Evolutionary conservation across 805 yeast species (phyloP).

Genomic region (Middelhovenomyces tepae): DNA sequence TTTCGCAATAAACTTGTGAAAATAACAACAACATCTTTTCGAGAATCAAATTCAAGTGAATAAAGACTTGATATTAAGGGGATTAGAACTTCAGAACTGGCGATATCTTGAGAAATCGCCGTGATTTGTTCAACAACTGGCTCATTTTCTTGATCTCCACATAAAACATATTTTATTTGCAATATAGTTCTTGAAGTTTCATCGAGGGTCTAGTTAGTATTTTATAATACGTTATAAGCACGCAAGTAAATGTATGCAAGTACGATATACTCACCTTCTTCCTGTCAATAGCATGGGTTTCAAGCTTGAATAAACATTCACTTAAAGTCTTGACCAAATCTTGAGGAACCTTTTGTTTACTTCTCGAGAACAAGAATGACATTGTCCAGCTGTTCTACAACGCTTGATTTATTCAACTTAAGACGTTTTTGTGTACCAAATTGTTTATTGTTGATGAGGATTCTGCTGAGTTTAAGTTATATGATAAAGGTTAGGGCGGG

Average conservation of each 20-base stretch:
- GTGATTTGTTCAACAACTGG: constrained; percentile 67
- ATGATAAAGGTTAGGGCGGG: no score
- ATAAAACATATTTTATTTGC: constrained; percentile 56
- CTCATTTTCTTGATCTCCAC: constrained; percentile 51
- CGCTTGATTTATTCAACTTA: no score
- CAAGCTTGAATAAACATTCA: constrained; percentile 56
- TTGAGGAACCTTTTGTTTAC: constrained; percentile 76
- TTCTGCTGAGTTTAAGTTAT: no score
- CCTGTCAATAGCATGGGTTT: constrained; percentile 27
- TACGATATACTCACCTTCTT: constrained; percentile 27
- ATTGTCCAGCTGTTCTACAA: no score
- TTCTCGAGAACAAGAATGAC: constrained; percentile 85
- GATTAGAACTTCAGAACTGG: constrained; percentile 58
- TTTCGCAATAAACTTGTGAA: constrained; percentile 73
- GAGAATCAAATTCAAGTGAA: constrained; percentile 78
- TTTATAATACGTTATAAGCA: constrained; percentile 17
- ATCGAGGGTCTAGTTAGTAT: constrained; percentile 48
- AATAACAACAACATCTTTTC: constrained; percentile 70
- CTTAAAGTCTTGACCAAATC: constrained; percentile 70
- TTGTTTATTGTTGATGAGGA: no score
- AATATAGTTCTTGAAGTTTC: constrained; percentile 58
- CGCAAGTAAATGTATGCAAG: constrained; percentile 12
- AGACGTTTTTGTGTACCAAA: no score
- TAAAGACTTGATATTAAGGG: constrained; percentile 49
- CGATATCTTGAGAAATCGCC: constrained; percentile 70